Evolutionary conservation across 352 stramenopile species (phyloP).

Genomic region (Thalassiosira delicatula): DNA sequence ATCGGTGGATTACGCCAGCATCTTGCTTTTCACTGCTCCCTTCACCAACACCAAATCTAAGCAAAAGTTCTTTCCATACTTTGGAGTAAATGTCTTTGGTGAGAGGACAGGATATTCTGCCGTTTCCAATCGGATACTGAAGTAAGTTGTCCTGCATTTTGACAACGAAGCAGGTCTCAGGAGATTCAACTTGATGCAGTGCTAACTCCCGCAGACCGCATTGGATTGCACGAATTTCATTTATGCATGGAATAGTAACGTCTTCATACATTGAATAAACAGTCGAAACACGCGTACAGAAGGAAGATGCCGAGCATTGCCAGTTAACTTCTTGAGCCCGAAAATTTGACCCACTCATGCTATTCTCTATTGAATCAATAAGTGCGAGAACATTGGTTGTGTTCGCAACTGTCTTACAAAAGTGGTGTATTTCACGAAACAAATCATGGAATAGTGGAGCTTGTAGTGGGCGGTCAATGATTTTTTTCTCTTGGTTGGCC

Average conservation of each 20-base stretch:
- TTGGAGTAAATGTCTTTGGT: constrained; percentile 39
- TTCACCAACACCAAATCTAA: constrained; percentile 49
- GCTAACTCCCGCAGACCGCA: constrained; percentile 62
- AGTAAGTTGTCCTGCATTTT: constrained; percentile 60
- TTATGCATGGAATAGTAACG: constrained; percentile 75
- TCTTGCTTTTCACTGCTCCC: constrained; percentile 40
- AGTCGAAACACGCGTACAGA: constrained; percentile 68
- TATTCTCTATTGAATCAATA: constrained; percentile 57
- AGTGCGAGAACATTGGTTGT: constrained; percentile 62
- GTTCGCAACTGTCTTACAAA: constrained; percentile 75
- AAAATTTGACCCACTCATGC: constrained; percentile 28
- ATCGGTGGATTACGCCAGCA: constrained; percentile 41
- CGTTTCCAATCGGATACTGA: constrained; percentile 54
- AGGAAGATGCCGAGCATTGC: constrained; percentile 73
- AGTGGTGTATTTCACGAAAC: constrained; percentile 87
- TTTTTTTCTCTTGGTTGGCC: constrained; percentile 77
- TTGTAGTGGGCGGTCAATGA: constrained; percentile 85
- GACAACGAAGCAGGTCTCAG: constrained; percentile 39
- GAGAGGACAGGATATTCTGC: constrained; percentile 20
- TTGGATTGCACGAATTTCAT: constrained; percentile 76
- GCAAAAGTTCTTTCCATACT: constrained; percentile 52
- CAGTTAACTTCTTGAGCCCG: constrained; percentile 73
- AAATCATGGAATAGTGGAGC: constrained; percentile 81
- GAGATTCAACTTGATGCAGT: constrained; percentile 44
- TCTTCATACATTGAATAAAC: constrained; percentile 82